Base-by-base conservation (phyloP, 2,329 filamentous ascomycete species). In the Nectriaceae sp. region DNA sequence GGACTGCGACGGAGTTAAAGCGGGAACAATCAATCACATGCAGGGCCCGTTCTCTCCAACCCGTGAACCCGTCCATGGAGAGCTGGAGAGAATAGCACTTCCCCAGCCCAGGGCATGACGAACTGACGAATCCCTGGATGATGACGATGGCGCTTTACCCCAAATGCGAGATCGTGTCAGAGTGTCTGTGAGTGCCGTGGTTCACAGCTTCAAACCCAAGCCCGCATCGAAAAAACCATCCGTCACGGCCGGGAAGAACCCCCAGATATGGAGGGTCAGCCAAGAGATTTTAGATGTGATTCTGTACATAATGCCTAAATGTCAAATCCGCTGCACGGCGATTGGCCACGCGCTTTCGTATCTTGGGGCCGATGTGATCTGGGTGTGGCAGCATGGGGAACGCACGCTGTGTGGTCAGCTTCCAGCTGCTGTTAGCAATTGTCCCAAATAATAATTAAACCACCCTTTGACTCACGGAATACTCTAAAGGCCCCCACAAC, bases 391-490 rank as follows among this genome's bases (percentile, higher is more conserved):
- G 33, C 10, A 37, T 18, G 33, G 33, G 33, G 16, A 16, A 18
- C 6, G 33, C 10, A 18, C 10, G 33, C 10, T 11, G 10, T 6
- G 16, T 10, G 33, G 11, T 37, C 26, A 31, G 26, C 26, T 31
- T 29, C 24, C 24, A 29, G 24, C 6, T 29, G 24, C 42, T 49
- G 47, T 57, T 57, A 57, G 52, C 50, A 57, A 57, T 44, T 21
- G 16, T 35, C 36, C 40, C 44, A 22, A 46, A 44, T 57, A 57
- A 49, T 49, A 41, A 58, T 57, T 58, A 54, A 58, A 54, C 31
- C 56, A 55, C 42, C 19, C 40, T 57, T 57, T 57, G 55, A 57
- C 52, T 56, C 55, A 57, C 48, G 22, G 48, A 57, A 57, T 45
- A 29, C 37, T 38, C 20, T n/a, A n/a, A 6, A 10, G n/a, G 13